A percentile compares a stretch with the other conserved stretches of the same genome.
Evolutionary conservation across 2,329 filamentous ascomycete species (phyloP).

Genomic region (Colletotrichum tropicicola): DNA sequence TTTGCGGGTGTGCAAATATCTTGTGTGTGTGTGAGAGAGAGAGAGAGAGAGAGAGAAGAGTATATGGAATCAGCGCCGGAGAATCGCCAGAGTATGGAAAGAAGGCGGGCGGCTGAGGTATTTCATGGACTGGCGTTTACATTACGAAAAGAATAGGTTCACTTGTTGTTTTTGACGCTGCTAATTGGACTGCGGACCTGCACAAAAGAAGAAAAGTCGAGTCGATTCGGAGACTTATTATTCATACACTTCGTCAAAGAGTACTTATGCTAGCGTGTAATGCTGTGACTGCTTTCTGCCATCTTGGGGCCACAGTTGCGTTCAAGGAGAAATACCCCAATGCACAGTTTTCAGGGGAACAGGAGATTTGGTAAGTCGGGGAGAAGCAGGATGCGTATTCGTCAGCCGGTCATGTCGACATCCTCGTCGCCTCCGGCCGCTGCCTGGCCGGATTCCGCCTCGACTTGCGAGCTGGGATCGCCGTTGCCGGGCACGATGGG

Average conservation of each 20-base stretch:
- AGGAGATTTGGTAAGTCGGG: background rate
- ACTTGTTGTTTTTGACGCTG: background rate
- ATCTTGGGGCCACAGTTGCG: too few relatives aligned
- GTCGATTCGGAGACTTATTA: background rate
- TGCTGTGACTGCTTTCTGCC: background rate
- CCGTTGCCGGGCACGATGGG: conserved; percentile 30
- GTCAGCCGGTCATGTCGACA: conserved; percentile 66
- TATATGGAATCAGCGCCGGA: background rate
- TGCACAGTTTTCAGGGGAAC: too few relatives aligned
- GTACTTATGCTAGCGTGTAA: too few relatives aligned
- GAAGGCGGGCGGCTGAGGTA: background rate
- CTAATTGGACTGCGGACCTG: background rate
- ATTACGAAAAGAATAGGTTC: conserved; percentile 2
- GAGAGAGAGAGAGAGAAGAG: too few relatives aligned
- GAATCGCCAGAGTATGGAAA: background rate
- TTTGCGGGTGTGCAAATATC: too few relatives aligned
- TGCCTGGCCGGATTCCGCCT: conserved; percentile 65
- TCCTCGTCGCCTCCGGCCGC: conserved; percentile 60
- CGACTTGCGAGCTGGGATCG: conserved; percentile 62
- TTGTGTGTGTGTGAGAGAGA: too few relatives aligned
- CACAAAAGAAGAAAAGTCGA: background rate
- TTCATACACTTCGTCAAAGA: conserved; percentile 19
- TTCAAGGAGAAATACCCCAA: too few relatives aligned
- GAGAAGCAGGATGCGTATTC: too few relatives aligned
- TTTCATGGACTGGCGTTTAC: conserved; percentile 21